A percentile compares a stretch with the other conserved stretches of the same genome.
These are phyloP conservation scores for Alternaria ethzedia DNA, from an alignment of 2,329 filamentous ascomycete species.

Conservation along the genomic window DNA sequence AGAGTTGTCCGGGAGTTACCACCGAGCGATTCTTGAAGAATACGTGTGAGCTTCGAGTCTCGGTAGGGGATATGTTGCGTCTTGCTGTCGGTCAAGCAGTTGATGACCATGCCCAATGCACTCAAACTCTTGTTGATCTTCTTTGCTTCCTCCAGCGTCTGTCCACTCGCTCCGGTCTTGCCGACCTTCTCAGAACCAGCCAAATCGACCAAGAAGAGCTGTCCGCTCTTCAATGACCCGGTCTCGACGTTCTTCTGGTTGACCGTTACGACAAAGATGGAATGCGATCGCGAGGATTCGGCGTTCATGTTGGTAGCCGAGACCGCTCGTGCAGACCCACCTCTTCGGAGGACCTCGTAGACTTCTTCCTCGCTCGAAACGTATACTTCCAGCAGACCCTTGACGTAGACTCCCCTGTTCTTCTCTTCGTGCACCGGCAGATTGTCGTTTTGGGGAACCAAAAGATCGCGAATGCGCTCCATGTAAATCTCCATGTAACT, in stretches of 20 bases:
- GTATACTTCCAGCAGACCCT: conserved; percentile 92
- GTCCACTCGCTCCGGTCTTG: conserved; percentile 96
- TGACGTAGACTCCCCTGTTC: conserved; percentile 93
- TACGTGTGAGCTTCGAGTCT: conserved; percentile 97
- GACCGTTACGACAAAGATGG: conserved; percentile 96
- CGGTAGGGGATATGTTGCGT: conserved; percentile 94
- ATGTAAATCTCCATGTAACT: conserved; percentile 99
- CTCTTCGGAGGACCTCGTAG: conserved; percentile 94
- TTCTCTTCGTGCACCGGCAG: conserved; percentile 98
- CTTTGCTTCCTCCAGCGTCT: conserved; percentile 97
- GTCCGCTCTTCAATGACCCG: conserved; percentile 92
- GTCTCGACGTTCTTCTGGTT: conserved; percentile 98
- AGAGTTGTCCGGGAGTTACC: conserved; percentile 98
- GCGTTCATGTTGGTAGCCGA: conserved; percentile 99
- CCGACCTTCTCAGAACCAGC: conserved; percentile 98
- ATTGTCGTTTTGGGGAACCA: conserved; percentile 93
- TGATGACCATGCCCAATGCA: conserved; percentile 98
- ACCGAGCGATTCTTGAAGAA: conserved; percentile 94
- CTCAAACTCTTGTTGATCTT: conserved; percentile 99
- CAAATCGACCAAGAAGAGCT: conserved; percentile 96
- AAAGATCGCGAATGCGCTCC: conserved; percentile 94
- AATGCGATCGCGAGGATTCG: conserved; percentile 96
- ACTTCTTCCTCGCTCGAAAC: conserved; percentile 95
- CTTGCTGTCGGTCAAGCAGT: conserved; percentile 94
- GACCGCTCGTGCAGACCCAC: conserved; percentile 87